These are phyloP conservation scores for Hypoxylon fragiforme DNA, from an alignment of 495 filamentous ascomycete species.

Conservation along the genomic window DNA sequence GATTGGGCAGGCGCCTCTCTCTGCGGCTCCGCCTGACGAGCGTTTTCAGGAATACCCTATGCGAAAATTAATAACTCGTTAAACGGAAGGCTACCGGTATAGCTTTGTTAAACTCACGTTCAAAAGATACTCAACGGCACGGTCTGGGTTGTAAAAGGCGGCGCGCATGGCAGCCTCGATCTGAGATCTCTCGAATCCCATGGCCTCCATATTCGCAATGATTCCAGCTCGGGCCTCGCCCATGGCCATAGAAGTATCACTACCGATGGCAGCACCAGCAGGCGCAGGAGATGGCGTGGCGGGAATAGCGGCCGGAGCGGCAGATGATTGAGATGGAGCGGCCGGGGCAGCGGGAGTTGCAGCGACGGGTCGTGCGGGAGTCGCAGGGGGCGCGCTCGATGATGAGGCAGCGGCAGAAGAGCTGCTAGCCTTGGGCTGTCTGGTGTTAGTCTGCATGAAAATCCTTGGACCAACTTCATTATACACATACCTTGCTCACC, in stretches of 20 bases:
- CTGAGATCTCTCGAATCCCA: slow-evolving; percentile 87
- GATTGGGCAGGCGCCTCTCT: slow-evolving; percentile 43
- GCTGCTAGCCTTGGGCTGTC: slow-evolving; percentile 68
- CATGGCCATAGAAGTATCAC: slow-evolving; percentile 79
- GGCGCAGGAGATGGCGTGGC: slow-evolving; percentile 64
- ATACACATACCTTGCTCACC: slow-evolving; percentile 77
- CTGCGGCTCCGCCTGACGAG: slow-evolving; percentile 56
- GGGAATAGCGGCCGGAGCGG: slow-evolving; percentile 64
- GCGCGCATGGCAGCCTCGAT: slow-evolving; percentile 94
- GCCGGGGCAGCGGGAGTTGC: slow-evolving; percentile 60
- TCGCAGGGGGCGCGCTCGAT: slow-evolving; percentile 59
- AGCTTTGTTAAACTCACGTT: slow-evolving; percentile 60
- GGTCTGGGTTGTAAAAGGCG: slow-evolving; percentile 94
- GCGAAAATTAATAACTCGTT: slow-evolving; percentile 1
- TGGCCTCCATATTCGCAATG: slow-evolving; percentile 94
- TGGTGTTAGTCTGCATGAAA: slow-evolving; percentile 29
- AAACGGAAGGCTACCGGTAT: not conserved
- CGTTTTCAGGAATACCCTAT: slow-evolving; percentile 86
- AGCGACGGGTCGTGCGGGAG: slow-evolving; percentile 69
- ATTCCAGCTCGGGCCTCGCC: slow-evolving; percentile 79
- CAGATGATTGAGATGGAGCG: slow-evolving; percentile 53
- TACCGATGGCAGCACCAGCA: slow-evolving; percentile 37
- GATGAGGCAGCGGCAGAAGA: slow-evolving; percentile 57
- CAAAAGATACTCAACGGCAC: slow-evolving; percentile 93
- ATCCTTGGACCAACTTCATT: not conserved